Evolutionary conservation across 163 green algal species (phyloP), one percentile per base, ranked within the genome.

Genomic region (Coccomyxa subellipsoidea): DNA sequence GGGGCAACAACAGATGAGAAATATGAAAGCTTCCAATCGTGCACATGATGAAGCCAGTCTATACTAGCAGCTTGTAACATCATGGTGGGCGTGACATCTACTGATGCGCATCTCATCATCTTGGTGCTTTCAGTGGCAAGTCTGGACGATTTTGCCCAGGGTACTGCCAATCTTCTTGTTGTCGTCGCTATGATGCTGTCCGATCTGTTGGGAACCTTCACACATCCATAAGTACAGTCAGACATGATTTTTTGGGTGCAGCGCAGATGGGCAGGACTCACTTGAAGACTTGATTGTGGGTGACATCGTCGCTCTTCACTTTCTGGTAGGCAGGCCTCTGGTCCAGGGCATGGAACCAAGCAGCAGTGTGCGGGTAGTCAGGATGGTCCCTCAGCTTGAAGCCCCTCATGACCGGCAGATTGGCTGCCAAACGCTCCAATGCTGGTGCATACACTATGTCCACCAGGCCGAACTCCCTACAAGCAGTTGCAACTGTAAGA

Each of bases 361-460:
- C 53, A 35, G 81, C 76, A 32, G 83, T 81, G 53, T 82, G 53
- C 29, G 86, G 84, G 78, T 83, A 88, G 25, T 69, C 25, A 40
- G 82, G 37, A 47, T 86, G 81, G 39, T 76, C 77, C 79, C 85
- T 83, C 69, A 91, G 38, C 21, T 87, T 21, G 37, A 90, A 79
- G 36, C 75, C 76, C 9, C 83, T 84, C 76, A 90, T 84, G 29
- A 80, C 83, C 8, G 85, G 85, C 72, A 91, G 71, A 59, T 87
- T 85, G 69, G 87, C 87, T 10, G 75, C 87, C 32, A 91, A 79
- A 4, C 85, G 73, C 87, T 90, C 85, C 80, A 91, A 69, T 34
- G 47, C 72, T 35, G 81, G 83, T 76, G 84, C 82, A 47, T 83
- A 79, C 83, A 89, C 84, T 38, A 88, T 80, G 38, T 90, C 86